Evolutionary conservation across 139 green algal species (phyloP).

Genomic region (Chlamydomonas incerta): DNA sequence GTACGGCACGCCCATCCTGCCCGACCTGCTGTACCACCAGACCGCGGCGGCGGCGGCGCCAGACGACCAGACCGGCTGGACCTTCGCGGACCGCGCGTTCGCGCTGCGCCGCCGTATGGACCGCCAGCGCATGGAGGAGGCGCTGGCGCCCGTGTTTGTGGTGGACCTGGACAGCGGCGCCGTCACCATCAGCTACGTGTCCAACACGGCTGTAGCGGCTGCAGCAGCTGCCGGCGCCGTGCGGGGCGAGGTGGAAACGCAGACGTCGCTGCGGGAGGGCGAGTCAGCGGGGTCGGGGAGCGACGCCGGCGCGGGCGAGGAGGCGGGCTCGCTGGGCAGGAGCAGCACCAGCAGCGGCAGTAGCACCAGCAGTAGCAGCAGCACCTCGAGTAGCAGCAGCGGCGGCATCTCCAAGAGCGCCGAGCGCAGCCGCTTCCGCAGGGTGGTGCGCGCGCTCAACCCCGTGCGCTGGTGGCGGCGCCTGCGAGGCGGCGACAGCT

Average conservation of each 20-base stretch:
- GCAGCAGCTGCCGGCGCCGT: neutral
- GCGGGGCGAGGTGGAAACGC: neutral
- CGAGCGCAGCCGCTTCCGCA: neutral
- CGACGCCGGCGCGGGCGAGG: neutral
- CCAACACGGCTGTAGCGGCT: neutral
- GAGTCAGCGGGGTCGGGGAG: neutral
- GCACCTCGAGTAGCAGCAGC: neutral
- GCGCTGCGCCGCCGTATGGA: neutral
- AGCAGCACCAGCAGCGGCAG: neutral
- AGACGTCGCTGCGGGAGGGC: neutral
- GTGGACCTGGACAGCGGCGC: constrained; percentile 7
- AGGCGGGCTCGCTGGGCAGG: neutral
- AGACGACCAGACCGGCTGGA: neutral
- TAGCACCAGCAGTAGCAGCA: neutral
- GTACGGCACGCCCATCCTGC: no score
- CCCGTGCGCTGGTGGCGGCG: neutral
- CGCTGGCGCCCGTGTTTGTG: constrained; percentile 22
- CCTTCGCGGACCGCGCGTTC: no score
- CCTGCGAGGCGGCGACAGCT: neutral
- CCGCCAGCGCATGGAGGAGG: constrained; percentile 3
- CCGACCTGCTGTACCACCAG: no score
- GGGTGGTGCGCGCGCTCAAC: neutral
- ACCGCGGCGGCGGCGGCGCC: neutral
- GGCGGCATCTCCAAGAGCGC: no score
- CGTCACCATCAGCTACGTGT: neutral